Conservation (phyloP, 2,329 filamentous ascomycete species). For the Monosporascus sp. region DNA sequence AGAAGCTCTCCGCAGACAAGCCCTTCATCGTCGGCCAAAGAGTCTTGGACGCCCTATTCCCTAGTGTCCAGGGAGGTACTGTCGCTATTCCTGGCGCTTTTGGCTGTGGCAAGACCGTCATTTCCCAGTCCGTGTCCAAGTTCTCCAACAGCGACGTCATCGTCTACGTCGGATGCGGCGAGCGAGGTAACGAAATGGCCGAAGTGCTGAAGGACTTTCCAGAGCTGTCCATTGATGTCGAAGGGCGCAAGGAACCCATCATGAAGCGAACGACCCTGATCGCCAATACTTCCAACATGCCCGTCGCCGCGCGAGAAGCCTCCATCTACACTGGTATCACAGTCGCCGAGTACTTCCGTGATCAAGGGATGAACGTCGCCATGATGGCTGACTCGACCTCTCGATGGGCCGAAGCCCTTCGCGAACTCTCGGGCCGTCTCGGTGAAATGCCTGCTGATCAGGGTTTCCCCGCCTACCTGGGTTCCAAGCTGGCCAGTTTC, state of each 20-base stretch:
- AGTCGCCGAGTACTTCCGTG: slow-evolving; percentile 92
- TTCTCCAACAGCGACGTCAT: slow-evolving; percentile 99
- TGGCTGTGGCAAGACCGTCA: slow-evolving; percentile 98
- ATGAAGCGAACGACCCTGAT: slow-evolving; percentile 99
- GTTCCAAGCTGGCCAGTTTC: slow-evolving; percentile 96
- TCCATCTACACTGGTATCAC: slow-evolving; percentile 98
- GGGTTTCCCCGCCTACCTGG: slow-evolving; percentile 96
- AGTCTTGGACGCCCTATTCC: slow-evolving; percentile 93
- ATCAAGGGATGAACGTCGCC: slow-evolving; percentile 93
- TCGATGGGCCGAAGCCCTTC: slow-evolving; percentile 95
- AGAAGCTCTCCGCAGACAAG: slow-evolving; percentile 83
- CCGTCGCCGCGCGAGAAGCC: slow-evolving; percentile 93
- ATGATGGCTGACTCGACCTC: slow-evolving; percentile 99
- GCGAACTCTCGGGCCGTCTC: slow-evolving; percentile 96
- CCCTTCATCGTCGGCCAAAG: slow-evolving; percentile 96
- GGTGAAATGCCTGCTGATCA: slow-evolving; percentile 99
- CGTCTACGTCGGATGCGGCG: slow-evolving; percentile 78
- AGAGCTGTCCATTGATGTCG: slow-evolving; percentile 89
- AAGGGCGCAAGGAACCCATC: slow-evolving; percentile 94
- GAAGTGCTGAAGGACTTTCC: slow-evolving; percentile 99
- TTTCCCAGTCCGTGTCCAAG: slow-evolving; percentile 96
- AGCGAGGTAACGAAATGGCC: slow-evolving; percentile 84
- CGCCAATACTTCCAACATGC: slow-evolving; percentile 99
- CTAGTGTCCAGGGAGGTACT: slow-evolving; percentile 92
- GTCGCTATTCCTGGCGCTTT: slow-evolving; percentile 98